Base-by-base conservation (phyloP, 2,329 filamentous ascomycete genomes). In the Xylaria sp. region DNA sequence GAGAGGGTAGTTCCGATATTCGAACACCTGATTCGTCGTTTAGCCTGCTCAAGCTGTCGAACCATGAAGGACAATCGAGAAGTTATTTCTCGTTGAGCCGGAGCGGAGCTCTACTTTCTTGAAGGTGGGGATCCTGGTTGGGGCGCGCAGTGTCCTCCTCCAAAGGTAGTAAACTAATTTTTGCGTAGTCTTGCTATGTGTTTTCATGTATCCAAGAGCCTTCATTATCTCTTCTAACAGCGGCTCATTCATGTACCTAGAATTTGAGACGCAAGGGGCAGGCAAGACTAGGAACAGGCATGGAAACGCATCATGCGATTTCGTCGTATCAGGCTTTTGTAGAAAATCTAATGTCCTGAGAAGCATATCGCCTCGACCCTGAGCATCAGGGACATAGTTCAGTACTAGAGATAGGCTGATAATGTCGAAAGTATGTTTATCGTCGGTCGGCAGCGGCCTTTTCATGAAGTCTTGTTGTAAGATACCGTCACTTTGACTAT, bases 111-210 rank as follows among this genome's bases (percentile, higher is more conserved):
- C 90, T 63, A 85, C 84, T 77, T 98, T 98, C 62, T 82, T 81
- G 72, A 89, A 91, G 11, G 72, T 72, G 51, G 66, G 69, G 49
- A 64, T 57, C 27, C 62, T 55, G 31, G 43, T 62, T 17, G 71
- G 67, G 21, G 62, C 33, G 6, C 54, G 58, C 9, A 67, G 68
- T 6, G 65, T 74, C 61, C 84, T 83, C 67, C 79, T 85, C 90
- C 93, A 97, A n/a, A 98, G 81, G 66, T 93, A 93, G 75, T 97
- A 98, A 21, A 92, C 87, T 52, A 99, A 80, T 76, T 97, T 96
- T 44, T 89, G 83, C 1, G 91, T 95, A 66, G 87, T 80, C 77
- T 96, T 97, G 66, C 81, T 84, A 69, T 86, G 80, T 9, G 83
- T 74, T 69, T 88, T 77, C 11, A 75, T 76, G 74, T 93, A 98